These are phyloP conservation scores for Rhododendron ovatum DNA, from an alignment of 148 eudicot species.

Conservation along the genomic window DNA sequence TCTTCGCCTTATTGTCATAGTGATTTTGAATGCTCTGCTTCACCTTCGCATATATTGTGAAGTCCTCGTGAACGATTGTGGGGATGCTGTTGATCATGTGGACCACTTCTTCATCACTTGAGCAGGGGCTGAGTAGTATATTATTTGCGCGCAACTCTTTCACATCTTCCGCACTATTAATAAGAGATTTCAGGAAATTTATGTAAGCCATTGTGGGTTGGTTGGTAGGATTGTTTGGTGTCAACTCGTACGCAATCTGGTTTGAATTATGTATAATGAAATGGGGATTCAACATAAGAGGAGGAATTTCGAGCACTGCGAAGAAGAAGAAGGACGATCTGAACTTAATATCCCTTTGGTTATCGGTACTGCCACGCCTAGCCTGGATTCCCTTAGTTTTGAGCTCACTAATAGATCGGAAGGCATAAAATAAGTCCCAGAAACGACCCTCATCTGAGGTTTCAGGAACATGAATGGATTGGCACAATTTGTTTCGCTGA, in stretches of 20 bases:
- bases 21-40: background rate
- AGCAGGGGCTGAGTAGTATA: background rate
- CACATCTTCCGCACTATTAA: background rate
- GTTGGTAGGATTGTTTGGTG: background rate
- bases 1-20: background rate
- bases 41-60: background rate
- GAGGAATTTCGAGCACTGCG: too few species aligned
- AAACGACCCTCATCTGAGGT: too few species aligned
- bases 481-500: background rate
- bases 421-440: too few species aligned
- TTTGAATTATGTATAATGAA: background rate
- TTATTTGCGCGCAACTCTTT: background rate
- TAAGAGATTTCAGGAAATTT: background rate
- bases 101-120: background rate
- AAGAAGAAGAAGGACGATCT: too few species aligned
- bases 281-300: too few species aligned
- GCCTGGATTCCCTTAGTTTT: too few species aligned
- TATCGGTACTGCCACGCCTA: too few species aligned
- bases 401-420: too few species aligned
- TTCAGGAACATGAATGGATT: too few species aligned
- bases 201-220: background rate
- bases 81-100: background rate
- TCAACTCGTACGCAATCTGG: background rate
- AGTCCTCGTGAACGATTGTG: background rate
- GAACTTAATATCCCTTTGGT: too few species aligned